Base-by-base conservation (phyloP, 2,329 filamentous ascomycete species). In the Parasarocladium wereldwijsianum region DNA sequence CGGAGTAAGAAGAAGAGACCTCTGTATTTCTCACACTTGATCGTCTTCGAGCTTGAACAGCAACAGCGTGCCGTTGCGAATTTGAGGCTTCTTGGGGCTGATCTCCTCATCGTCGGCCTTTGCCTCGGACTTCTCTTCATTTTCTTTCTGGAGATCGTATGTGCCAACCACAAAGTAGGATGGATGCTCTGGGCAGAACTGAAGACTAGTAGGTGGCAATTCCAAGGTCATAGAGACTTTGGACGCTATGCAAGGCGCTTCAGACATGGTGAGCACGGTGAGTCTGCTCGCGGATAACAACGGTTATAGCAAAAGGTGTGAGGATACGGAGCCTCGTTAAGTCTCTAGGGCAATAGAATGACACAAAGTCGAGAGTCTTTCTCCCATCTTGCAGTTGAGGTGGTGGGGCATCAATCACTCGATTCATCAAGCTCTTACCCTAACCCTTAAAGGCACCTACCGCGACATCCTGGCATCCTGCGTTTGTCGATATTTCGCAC, bases 101-200 rank as follows among this genome's bases (percentile, higher is more conserved):
- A n/a, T 9, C 17, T 27, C 18, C 31, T 37, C 33, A 38, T 43
- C 32, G 42, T 43, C 42, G 17, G 41, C 38, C 4, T 37, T 39
- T 10, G 40, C 39, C 3, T 43, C 33, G 11, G 33, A 36, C 2
- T 41, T 32, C 6, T 38, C 34, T 4, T 43, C 38, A 24, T 52
- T 43, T 29, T 60, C 47, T 36, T 64, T 63, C 37, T 84, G 60
- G 17, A 93, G 64, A 37, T 78, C 70, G 52, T 94, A 94, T 2
- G 86, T 93, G 22, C 86, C 87, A 27, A 93, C 67, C 1, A 92
- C 61, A 40, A 93, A 76, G 44, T 76, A 70, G 0, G 72, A 55
- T 0, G 70, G 67, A 34, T 71, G 47, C 1, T 53, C 50, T 1
- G 74, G 72, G 38, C 71, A 79, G 43, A 85, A 83, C 36, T 81